Base-by-base conservation (phyloP, 345 rosid genomes). In the Brassica cretica region DNA sequence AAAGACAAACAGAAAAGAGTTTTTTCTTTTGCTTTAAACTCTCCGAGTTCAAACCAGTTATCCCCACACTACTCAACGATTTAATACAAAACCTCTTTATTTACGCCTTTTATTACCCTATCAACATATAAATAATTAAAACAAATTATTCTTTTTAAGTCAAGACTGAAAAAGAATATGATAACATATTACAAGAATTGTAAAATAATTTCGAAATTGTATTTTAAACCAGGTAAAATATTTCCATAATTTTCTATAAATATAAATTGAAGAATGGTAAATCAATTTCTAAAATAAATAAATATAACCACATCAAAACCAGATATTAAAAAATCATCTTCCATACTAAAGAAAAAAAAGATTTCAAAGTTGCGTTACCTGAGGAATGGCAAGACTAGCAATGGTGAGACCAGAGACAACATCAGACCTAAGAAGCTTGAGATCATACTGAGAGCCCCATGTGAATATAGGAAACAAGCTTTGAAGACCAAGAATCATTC, bases 331-430 rank as follows among this genome's bases (percentile, higher is more conserved):
- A 59, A 59, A 14, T n/a, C 29, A 12, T 15, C 7, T 16, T 51
- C 66, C 11, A 15, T 6, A 12, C 5, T 46, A 46, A 14, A 46
- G 5, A 51, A 51, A 51, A 5, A 30, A 56, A n/a, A 6, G 53
- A 25, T 39, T 8, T 41, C 18, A 53, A 15, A 10, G n/a, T n/a
- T 15, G 4, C 21, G 16, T 61, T 12, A 94, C 99, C 99, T 96
- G 99, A 46, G 99, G 98, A 65, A 96, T 96, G 6, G 99, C 97
- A 29, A 96, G 94, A 88, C 96, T 96, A 19, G 99, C 98, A 87
- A 96, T 96, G 94, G 99, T 96, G 78, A 96, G 88, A 46, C 99
- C 99, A 51, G 99, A 86, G 84, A 96, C 84, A 82, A 90, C 55
- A 80, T 96, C 99, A 41, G 98, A 93, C 84, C 88, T 84, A 61